Base-by-base conservation (phyloP, 257 asterid species). In the Buddleja alternifolia region DNA sequence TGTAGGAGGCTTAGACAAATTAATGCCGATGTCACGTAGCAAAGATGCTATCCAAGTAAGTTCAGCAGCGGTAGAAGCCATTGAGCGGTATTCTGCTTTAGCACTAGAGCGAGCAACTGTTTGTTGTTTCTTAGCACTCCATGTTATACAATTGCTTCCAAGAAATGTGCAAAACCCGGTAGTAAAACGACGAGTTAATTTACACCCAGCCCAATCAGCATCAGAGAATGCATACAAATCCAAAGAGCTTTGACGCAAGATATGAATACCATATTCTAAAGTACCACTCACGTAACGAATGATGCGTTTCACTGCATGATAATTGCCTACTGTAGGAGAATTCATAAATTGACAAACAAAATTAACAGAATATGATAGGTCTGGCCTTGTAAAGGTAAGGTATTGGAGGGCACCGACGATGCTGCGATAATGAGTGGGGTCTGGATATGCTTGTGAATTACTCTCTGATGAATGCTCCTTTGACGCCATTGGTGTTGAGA, bases 201-300 rank as follows among this genome's bases (percentile, higher is more conserved):
- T 47, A 34, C 41, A 39, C 8, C 10, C 47, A 11, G 65, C 67
- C 67, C 52, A 60, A 40, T 60, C 67, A 1, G 1, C 50, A 19
- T 60, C 52, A 1, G 67, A 37, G 40, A 37, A 60, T 0, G 67
- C 52, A 60, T 16, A 20, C 25, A 60, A 17, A 7, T 14, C 10
- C 7, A 39, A 29, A 1, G 34, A 1, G 20, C 24, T 36, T 10
- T 16, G 3, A 45, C 50, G 6, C 6, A 4, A 7, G 50, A 60
- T 45, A 10, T 60, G 67, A 1, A 60, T 14, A 1, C 67, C 67
- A 39, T 17, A 1, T 8, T 19, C 10, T 5, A 41, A 6, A 11
- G 65, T 59, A 23, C 65, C 47, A 3, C n/a, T 34, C 23, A 59
- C 20, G 19, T 32, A 59, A 1, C 65, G 32, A 16, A 40, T 14